Base-by-base conservation (phyloP, 2,329 filamentous ascomycete species). In the Sporothrix variecibatus region DNA sequence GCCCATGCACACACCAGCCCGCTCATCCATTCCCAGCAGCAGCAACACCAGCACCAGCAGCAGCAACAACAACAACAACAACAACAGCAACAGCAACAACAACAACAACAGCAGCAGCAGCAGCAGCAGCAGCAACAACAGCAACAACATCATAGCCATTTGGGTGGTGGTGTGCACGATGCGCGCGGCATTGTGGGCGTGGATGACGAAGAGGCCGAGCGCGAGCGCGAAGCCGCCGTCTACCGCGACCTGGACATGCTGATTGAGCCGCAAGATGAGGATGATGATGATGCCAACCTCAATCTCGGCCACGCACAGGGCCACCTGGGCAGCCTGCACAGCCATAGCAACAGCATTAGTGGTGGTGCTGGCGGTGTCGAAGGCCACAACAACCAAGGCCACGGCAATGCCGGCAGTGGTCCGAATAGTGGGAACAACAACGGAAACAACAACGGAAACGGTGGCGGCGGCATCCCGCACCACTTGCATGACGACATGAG, bases 241-340 rank as follows among this genome's bases (percentile, higher is more conserved):
- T 85, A 87, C 53, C 81, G 83, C 20, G 86, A 88, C 72, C 76
- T 88, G 75, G 86, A 87, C 62, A 87, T 88, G 86, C 76, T 88
- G 73, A 86, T 87, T 49, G 83, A 85, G 73, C 84, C 86, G 56
- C 81, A 83, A 38, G 82, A 83, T 26, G 84, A 82, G 0, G 85
- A 86, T 0, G 83, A 86, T 0, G 84, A 85, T 1, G 81, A 79
- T 53, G 64, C 40, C 28, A 65, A 70, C 75, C 72, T 68, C 65
- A 34, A 51, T 15, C 65, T 68, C 65, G 67, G 23, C 7, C 65
- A 51, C 26, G 23, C 20, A 17, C 38, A 67, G 6, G 65, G 43
- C 5, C 58, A 34, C 15, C 26, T 71, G n/a, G 53, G 38, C 2
- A 51, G 65, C 9, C 43, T 68, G 8, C 65, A 15, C 23, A 71